Base-by-base conservation (phyloP, 2,329 filamentous ascomycete species). In the Beauveria caledonica region DNA sequence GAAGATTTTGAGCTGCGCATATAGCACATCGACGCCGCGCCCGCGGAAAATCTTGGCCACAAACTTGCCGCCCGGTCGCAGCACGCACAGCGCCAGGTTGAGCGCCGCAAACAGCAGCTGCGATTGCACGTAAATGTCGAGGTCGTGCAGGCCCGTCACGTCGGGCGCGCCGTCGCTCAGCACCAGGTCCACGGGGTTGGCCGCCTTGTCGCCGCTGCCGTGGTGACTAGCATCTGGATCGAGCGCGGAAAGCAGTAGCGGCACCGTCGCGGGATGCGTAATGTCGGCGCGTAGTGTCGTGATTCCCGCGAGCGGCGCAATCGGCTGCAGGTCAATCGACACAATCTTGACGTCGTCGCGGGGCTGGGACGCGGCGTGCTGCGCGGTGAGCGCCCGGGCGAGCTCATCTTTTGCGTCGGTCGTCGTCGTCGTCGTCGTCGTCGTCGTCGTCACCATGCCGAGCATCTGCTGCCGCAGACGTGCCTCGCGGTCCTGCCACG, bases 31-130 rank as follows among this genome's bases (percentile, higher is more conserved):
- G n/a, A 97, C 92, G 68, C 97, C 94, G 67, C 92, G 87, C 17
- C 90, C 92, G 17, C 94, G 80, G 77, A 99, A 99, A 63, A 99
- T 97, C 78, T 99, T 99, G 62, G 94, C 94, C 8, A 99, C 93
- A 68, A 99, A 99, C 69, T 91, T 96, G 64, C 94, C 94, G 48
- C 94, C 94, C 0, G 92, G 92, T 62, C 89, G 89, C 23, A 99
- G 83, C 13, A 99, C 92, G 70, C 93, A 96, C 13, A 97, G 84
- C 0, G 94, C 92, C 3, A 99, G 84, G 72, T 97, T 96, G 21
- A 99, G 83, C 0, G 94, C 94, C 0, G 93, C 91, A 73, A 95
- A 97, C 54, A 99, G 86, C 9, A 99, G 82, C 74, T 97, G 94
- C 9, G 90, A 92, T 75, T 99, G 94, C 19, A 99, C 90, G 74